Evolutionary conservation across 441 rosid species (phyloP).

Genomic region (Mallotus japonicus): DNA sequence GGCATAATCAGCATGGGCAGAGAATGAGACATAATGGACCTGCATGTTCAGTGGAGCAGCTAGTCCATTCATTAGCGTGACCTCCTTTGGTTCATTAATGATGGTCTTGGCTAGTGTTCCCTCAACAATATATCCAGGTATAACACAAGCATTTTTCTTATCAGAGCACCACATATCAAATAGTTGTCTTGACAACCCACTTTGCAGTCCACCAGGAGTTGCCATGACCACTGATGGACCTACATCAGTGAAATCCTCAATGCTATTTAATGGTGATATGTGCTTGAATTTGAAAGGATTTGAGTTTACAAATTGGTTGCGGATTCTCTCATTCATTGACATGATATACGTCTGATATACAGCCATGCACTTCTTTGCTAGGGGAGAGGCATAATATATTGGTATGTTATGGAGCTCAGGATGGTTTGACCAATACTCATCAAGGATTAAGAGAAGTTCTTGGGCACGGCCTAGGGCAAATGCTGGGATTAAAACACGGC

Average conservation of each 20-base stretch:
- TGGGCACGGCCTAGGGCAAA: constrained; percentile 96
- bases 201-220: constrained; percentile 84
- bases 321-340: constrained; percentile 89
- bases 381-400: constrained; percentile 88
- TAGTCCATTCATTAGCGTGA: constrained; percentile 89
- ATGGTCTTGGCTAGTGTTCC: constrained; percentile 80
- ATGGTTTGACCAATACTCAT: constrained; percentile 86
- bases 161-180: constrained; percentile 90
- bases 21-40: constrained; percentile 87
- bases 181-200: constrained; percentile 82
- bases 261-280: constrained; percentile 71
- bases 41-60: constrained; percentile 82
- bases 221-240: constrained; percentile 97
- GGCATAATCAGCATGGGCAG: constrained; percentile 92
- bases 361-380: constrained; percentile 87
- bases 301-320: constrained; percentile 81
- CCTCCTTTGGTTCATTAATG: constrained; percentile 86
- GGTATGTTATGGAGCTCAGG: constrained; percentile 84
- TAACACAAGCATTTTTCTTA: constrained; percentile 72
- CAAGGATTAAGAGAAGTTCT: constrained; percentile 83
- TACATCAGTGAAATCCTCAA: constrained; percentile 72
- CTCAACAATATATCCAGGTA: constrained; percentile 82
- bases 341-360: constrained; percentile 90
- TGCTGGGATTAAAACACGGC: constrained; percentile 87
- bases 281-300: constrained; percentile 91